A percentile compares a stretch with the other conserved stretches of the same genome.
These are phyloP conservation scores for Calocybe gambosa DNA, from an alignment of 1,284 basidiomycete genomes.

Conservation along the genomic window DNA sequence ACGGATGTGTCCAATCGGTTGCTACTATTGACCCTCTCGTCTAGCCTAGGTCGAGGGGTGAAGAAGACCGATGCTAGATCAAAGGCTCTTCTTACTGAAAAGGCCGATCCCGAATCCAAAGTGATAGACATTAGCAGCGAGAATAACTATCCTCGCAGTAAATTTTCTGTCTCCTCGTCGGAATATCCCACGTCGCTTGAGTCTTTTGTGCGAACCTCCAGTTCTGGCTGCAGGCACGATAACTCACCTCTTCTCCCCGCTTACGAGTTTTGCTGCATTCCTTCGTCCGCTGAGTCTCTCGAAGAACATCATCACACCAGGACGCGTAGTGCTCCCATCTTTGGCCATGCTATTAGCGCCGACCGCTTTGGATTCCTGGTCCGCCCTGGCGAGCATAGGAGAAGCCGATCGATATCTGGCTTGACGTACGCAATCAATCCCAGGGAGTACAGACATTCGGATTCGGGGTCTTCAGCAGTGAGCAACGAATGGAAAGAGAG, in stretches of 20 bases:
- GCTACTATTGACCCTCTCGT: slow-evolving; percentile 3
- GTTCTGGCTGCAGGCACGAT: neutral
- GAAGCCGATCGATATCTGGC: slow-evolving; percentile 19
- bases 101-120: neutral
- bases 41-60: slow-evolving; percentile 2
- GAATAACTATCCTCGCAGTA: slow-evolving; percentile 22
- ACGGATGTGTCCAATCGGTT: slow-evolving; percentile 4
- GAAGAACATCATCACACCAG: slow-evolving; percentile 12
- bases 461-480: slow-evolving; percentile 10
- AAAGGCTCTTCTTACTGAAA: neutral
- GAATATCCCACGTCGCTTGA: slow-evolving; percentile 20
- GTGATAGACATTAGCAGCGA: slow-evolving; percentile 20
- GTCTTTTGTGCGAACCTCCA: neutral
- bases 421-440: slow-evolving; percentile 16
- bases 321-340: slow-evolving; percentile 14
- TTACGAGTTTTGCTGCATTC: slow-evolving; percentile 14
- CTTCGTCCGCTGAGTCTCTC: slow-evolving; percentile 7
- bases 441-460: slow-evolving; percentile 2
- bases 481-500: slow-evolving; percentile 9
- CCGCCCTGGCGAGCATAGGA: slow-evolving; percentile 16
- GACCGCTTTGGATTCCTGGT: slow-evolving; percentile 7
- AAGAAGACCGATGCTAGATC: neutral
- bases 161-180: slow-evolving; percentile 26
- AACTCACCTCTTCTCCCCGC: slow-evolving; percentile 9
- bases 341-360: slow-evolving; percentile 5